Conservation (phyloP, 345 rosid species). For the Syzygium aromaticum region DNA sequence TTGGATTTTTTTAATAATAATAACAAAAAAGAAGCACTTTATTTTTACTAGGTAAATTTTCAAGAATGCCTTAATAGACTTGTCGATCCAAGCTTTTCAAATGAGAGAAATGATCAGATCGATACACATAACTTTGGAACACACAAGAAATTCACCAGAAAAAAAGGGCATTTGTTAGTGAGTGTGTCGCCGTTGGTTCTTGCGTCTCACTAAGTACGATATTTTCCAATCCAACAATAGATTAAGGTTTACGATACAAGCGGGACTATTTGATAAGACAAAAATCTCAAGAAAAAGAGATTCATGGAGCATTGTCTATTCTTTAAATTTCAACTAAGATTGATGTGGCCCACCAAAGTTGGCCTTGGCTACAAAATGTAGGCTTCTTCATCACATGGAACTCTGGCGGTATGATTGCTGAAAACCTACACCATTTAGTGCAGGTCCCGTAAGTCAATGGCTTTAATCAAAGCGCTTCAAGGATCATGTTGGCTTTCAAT, state of each 20-base stretch:
- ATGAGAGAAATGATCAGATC: background rate
- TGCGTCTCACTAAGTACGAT: background rate
- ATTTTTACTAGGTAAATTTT: accelerated
- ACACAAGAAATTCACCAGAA: background rate
- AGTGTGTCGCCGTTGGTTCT: background rate
- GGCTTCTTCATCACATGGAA: background rate
- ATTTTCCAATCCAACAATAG: background rate
- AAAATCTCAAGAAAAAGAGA: background rate
- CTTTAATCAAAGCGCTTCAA: background rate
- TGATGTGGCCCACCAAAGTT: background rate
- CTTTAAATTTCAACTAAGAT: background rate
- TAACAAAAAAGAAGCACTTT: accelerated
- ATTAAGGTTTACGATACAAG: too few species aligned
- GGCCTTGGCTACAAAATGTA: background rate
- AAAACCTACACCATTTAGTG: background rate
- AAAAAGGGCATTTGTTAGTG: background rate
- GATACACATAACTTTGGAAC: background rate
- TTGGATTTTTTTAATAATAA: background rate
- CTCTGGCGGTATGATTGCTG: background rate
- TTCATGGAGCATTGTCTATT: background rate
- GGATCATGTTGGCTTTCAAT: background rate
- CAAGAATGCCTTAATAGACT: background rate
- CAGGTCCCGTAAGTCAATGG: background rate
- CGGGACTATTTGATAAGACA: accelerated
- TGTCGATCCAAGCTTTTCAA: background rate